A percentile compares a stretch with the other conserved stretches of the same genome.
Evolutionary conservation across 1,284 basidiomycete genomes (phyloP).

Genomic region (Vanrija pseudolonga): DNA sequence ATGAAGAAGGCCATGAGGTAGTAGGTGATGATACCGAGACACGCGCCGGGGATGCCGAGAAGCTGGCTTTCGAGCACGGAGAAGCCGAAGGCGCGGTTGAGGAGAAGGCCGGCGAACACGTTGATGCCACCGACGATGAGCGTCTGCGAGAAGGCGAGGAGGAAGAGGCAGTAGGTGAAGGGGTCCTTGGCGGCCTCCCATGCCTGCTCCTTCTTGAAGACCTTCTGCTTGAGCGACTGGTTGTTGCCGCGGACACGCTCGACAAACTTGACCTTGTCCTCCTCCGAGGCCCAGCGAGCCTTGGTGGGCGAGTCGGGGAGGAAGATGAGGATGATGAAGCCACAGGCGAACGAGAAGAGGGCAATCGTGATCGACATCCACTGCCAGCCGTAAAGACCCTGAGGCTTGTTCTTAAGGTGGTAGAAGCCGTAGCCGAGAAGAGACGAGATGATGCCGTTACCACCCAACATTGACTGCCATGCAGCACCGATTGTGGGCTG

Average conservation of each 20-base stretch:
- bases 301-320: constrained; percentile 25
- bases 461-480: constrained; percentile 12
- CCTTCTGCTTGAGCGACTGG: constrained; percentile 30
- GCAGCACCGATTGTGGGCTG: constrained; percentile 14
- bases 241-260: constrained; percentile 33
- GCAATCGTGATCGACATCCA: constrained; percentile 1
- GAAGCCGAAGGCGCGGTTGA: constrained; percentile 23
- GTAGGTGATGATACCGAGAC: constrained; percentile 2
- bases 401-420: neutral
- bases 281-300: constrained; percentile 23
- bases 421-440: neutral
- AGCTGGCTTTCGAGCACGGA: constrained; percentile 18
- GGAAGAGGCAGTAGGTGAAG: neutral
- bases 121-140: constrained; percentile 14
- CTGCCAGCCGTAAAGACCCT: neutral
- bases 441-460: neutral
- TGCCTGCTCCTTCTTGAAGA: constrained; percentile 23
- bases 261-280: constrained; percentile 25
- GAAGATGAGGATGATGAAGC: constrained; percentile 20
- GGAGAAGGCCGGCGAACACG: constrained; percentile 14
- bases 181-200: constrained; percentile 21
- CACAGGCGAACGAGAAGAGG: neutral
- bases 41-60: constrained; percentile 9
- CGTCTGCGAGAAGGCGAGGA: constrained; percentile 7
- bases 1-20: constrained; percentile 6